A percentile compares a stretch with the other conserved stretches of the same genome.
phyloP scores from a whole-genome alignment of 78 protist species.

The Guillardia theta region DNA sequence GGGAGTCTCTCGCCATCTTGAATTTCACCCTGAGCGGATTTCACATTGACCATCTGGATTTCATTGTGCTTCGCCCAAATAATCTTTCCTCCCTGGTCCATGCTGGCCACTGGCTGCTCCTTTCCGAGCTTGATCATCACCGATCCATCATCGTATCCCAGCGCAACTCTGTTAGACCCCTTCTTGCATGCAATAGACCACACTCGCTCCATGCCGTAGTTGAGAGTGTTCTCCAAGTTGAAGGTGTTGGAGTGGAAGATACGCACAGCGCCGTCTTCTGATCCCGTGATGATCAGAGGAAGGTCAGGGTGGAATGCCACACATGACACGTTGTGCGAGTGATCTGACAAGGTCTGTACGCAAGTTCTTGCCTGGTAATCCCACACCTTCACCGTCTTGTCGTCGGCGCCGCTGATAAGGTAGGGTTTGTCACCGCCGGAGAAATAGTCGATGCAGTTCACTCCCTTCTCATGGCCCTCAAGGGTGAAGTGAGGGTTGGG shows the following conservation, averaged over 20 bases:
- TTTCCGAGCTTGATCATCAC: slow-evolving; percentile 92
- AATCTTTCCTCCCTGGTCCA: slow-evolving; percentile 91
- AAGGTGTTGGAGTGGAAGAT: slow-evolving; percentile 90
- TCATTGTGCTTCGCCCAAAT: slow-evolving; percentile 85
- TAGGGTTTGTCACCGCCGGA: slow-evolving; percentile 91
- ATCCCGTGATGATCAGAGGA: slow-evolving; percentile 89
- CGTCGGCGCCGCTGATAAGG: slow-evolving; percentile 96
- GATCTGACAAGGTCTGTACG: slow-evolving; percentile 92
- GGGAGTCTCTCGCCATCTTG: slow-evolving; percentile 87
- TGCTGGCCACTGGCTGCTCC: slow-evolving; percentile 89
- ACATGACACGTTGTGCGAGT: slow-evolving; percentile 82
- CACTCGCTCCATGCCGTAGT: slow-evolving; percentile 91
- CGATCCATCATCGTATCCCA: slow-evolving; percentile 88
- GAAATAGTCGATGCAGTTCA: slow-evolving; percentile 93
- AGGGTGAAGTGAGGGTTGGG: slow-evolving; percentile 90
- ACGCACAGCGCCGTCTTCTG: slow-evolving; percentile 63
- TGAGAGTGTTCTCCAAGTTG: slow-evolving; percentile 86
- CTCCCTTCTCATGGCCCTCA: slow-evolving; percentile 98
- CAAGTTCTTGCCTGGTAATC: slow-evolving; percentile 94
- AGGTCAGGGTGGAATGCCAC: slow-evolving; percentile 95
- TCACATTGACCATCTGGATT: slow-evolving; percentile 64
- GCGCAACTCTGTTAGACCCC: slow-evolving; percentile 78
- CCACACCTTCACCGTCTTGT: slow-evolving; percentile 91
- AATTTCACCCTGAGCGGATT: neutral
- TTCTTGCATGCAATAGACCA: slow-evolving; percentile 84